Evolutionary conservation across 2,329 filamentous ascomycete genomes (phyloP).

Genomic region (Eurotiales sp.): DNA sequence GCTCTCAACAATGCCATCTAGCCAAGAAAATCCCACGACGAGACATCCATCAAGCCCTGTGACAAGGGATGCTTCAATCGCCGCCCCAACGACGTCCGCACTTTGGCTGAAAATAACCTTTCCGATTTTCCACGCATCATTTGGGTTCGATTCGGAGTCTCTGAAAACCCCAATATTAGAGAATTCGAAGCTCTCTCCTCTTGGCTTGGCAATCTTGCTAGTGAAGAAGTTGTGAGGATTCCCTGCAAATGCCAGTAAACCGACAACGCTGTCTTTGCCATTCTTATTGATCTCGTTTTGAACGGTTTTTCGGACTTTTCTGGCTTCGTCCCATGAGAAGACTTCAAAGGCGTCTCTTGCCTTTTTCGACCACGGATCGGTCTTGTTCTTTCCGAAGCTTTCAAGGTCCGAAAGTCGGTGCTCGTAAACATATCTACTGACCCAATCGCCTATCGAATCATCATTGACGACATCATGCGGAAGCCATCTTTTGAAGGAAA

Average conservation of each 20-base stretch:
- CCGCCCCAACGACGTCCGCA: constrained; percentile 4
- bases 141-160: not conserved
- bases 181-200: not conserved
- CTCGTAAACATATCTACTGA: no score
- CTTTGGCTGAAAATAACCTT: constrained; percentile 11
- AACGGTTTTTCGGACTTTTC: not conserved
- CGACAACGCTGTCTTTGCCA: not conserved
- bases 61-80: constrained; percentile 11
- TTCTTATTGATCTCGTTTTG: not conserved
- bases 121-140: not conserved
- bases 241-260: not conserved
- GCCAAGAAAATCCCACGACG: constrained; percentile 2
- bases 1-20: constrained; percentile 3
- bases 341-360: not conserved
- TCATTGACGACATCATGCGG: no score
- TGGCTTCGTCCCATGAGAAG: not conserved
- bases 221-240: not conserved
- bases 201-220: not conserved
- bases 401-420: no score
- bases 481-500: no score
- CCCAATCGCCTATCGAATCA: no score
- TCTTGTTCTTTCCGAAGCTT: no score
- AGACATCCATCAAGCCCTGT: constrained; percentile 7
- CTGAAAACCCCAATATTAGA: not conserved
- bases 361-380: no score